Conservation (phyloP, 1,284 basidiomycete species). For the Sanghuangporus baumii region DNA sequence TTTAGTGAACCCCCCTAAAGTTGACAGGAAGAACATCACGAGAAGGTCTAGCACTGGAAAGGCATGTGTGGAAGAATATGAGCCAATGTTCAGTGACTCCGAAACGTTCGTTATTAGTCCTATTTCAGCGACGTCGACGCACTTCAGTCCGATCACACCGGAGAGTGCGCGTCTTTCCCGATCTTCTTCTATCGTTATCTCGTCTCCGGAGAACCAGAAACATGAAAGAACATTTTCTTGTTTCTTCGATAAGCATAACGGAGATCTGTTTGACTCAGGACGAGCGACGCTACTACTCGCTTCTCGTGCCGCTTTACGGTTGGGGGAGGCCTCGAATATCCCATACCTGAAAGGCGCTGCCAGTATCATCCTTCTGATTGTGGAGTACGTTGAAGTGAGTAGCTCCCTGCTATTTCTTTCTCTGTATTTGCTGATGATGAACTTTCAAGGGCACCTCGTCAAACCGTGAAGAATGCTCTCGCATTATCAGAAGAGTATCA, state of each 20-base stretch:
- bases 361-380: background rate
- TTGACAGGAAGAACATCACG: background rate
- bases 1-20: background rate
- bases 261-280: background rate
- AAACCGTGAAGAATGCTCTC: constrained; percentile 6
- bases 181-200: background rate
- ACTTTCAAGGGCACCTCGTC: background rate
- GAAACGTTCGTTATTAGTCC: background rate
- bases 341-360: constrained; percentile 9
- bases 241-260: background rate
- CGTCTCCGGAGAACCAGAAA: background rate
- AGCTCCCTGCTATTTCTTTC: background rate
- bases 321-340: constrained; percentile 1
- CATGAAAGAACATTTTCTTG: background rate
- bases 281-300: background rate
- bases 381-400: constrained; percentile 6
- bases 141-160: background rate
- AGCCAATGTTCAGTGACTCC: background rate
- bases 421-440: background rate
- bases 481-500: background rate
- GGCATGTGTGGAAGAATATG: background rate
- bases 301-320: background rate
- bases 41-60: background rate
- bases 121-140: background rate
- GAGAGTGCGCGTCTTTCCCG: background rate